Base-by-base conservation (phyloP, 148 eudicot species). In the Rhododendron mucronatum region DNA sequence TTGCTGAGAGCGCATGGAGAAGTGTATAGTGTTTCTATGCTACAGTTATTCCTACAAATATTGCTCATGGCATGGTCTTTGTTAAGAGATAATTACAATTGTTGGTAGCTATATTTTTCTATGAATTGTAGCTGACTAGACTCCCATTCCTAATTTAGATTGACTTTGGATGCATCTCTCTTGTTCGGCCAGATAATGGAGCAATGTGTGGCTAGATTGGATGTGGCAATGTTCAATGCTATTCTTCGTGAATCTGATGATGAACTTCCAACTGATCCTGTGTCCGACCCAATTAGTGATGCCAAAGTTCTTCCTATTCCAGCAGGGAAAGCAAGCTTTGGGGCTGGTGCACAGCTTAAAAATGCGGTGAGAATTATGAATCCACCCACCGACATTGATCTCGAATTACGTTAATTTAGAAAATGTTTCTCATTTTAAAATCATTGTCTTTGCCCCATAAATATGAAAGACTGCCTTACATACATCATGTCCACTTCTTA, bases 191-290 rank as follows among this genome's bases (percentile, higher is more conserved):
- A 97, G 98, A 90, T 97, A 88, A 95, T 95, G 99, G 99, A 95
- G 91, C 98, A 97, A 90, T 92, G 97, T 81, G 91, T 95, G 87
- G 92, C 93, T 63, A 92, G 99, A 87, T 89, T 95, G 86, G 99
- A 97, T 71, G 99, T 97, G 85, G 98, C 99, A 78, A 95, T 97
- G 98, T 93, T 95, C 82, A 97, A 97, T 90, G 99, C 99, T 21
- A 91, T 94, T 86, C 98, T 97, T 74, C 98, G 99, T 80, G 95
- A 95, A 87, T 91, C 98, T 75, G 94, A 86, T 53, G 98, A 95
- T 65, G 98, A 95, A 67, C 95, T 91, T 90, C 98, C 99, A 50
- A 95, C 96, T 23, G 98, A 95, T 92, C 99, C 99, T 87, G 88
- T 94, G 80, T 96, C 99, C 65, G 99, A 97, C 84, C 98, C 99